These are phyloP conservation scores for Corynespora cassiicola DNA, from an alignment of 2,329 filamentous ascomycete genomes.

Conservation along the genomic window DNA sequence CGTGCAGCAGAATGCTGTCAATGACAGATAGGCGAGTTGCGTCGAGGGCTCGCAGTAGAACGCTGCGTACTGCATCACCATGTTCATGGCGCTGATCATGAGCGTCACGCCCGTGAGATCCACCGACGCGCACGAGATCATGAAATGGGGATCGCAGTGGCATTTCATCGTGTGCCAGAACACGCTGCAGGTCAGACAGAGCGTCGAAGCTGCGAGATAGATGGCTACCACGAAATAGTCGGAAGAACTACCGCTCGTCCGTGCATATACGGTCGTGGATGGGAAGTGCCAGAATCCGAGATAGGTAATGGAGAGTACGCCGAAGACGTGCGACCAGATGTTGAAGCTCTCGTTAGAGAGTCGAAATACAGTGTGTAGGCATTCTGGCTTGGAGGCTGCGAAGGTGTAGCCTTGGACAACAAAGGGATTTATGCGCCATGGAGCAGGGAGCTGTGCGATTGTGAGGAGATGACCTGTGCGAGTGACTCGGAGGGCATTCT, in stretches of 20 bases:
- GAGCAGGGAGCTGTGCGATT: neutral
- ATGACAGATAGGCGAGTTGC: neutral
- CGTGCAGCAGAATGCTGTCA: neutral
- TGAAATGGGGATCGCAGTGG: constrained; percentile 3
- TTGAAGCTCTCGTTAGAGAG: constrained; percentile 3
- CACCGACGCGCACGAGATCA: constrained; percentile 1
- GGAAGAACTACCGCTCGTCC: neutral
- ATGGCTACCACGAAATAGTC: constrained; percentile 1
- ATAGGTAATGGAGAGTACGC: neutral
- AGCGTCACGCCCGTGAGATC: constrained; percentile 1
- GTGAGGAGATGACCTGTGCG: neutral
- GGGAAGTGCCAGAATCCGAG: constrained; percentile 2
- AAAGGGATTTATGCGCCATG: constrained; percentile 5
- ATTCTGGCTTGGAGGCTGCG: neutral
- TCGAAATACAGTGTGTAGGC: neutral
- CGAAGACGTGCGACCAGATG: constrained; percentile 3
- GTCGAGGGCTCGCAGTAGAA: constrained; percentile 1
- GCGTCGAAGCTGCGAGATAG: neutral
- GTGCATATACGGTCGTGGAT: neutral
- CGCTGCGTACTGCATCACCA: neutral
- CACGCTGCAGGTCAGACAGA: constrained; percentile 2
- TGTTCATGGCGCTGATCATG: constrained; percentile 3
- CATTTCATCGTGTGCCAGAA: constrained; percentile 6
- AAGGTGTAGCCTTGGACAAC: constrained; percentile 2
- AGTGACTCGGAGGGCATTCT: neutral